A percentile compares a stretch with the other conserved stretches of the same genome.
Evolutionary conservation across 768 basidiomycete genomes (phyloP).

Genomic region (Suillus fuscotomentosus): DNA sequence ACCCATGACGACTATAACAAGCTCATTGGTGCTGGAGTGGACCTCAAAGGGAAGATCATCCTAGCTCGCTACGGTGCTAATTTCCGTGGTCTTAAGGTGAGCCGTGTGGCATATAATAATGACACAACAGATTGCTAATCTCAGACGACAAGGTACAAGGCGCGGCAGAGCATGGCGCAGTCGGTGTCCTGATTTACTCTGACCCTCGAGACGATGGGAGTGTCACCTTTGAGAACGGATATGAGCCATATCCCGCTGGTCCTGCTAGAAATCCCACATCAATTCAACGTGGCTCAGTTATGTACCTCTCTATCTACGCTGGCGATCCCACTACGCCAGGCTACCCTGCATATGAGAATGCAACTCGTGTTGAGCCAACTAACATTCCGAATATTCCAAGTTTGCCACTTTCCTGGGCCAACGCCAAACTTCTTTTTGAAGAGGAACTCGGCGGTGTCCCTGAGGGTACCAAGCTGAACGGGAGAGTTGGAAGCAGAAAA

Average conservation of each 20-base stretch:
- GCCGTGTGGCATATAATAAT: slow-evolving; percentile 11
- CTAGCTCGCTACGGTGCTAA: slow-evolving; percentile 73
- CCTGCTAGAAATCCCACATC: slow-evolving; percentile 85
- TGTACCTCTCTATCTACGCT: slow-evolving; percentile 63
- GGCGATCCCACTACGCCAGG: slow-evolving; percentile 88
- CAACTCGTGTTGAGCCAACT: slow-evolving; percentile 55
- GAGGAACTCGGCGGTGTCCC: slow-evolving; percentile 48
- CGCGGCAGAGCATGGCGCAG: slow-evolving; percentile 81
- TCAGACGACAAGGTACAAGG: slow-evolving; percentile 57
- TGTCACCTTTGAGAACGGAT: slow-evolving; percentile 76
- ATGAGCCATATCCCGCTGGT: slow-evolving; percentile 69
- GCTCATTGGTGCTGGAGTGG: slow-evolving; percentile 60
- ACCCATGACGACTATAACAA: slow-evolving; percentile 66
- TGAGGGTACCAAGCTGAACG: slow-evolving; percentile 41
- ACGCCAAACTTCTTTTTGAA: slow-evolving; percentile 66
- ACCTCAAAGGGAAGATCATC: slow-evolving; percentile 77
- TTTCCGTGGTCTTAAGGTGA: slow-evolving; percentile 85
- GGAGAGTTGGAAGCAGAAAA: slow-evolving; percentile 45
- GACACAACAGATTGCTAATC: slow-evolving; percentile 18
- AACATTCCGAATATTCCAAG: slow-evolving; percentile 80
- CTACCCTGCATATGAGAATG: slow-evolving; percentile 81
- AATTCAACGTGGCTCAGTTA: slow-evolving; percentile 84
- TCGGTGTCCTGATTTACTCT: slow-evolving; percentile 77
- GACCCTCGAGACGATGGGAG: slow-evolving; percentile 86
- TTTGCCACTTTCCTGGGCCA: slow-evolving; percentile 87